Percentiles rank a stretch among this genome's conserved stretches.
Evolutionary conservation across 148 eudicot genomes (phyloP).

Genomic region (Camellia granthamiana): DNA sequence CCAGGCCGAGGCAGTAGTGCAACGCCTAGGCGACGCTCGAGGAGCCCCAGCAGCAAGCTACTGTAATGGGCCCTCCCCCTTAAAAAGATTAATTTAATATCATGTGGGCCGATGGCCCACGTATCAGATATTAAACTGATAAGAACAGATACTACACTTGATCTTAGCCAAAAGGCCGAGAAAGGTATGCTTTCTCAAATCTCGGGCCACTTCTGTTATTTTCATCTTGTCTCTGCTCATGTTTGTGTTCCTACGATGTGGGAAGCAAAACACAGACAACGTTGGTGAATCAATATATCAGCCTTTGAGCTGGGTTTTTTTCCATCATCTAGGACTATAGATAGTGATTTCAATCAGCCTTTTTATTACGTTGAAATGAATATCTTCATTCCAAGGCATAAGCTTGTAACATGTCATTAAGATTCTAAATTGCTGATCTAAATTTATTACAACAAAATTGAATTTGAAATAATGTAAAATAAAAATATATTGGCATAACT

Average conservation of each 20-base stretch:
- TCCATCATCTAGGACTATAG: too few relatives aligned
- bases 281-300: too few relatives aligned
- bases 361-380: too few relatives aligned
- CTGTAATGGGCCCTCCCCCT: not conserved
- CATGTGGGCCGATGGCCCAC: slow-evolving; percentile 33
- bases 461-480: too few relatives aligned
- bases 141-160: slow-evolving; percentile 63
- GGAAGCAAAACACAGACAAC: not conserved
- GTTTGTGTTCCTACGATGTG: not conserved
- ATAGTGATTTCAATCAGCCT: too few relatives aligned
- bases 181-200: slow-evolving; percentile 28
- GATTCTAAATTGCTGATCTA: too few relatives aligned
- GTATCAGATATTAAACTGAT: slow-evolving; percentile 62
- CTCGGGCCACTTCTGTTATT: not conserved
- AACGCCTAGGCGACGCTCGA: not conserved
- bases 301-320: too few relatives aligned
- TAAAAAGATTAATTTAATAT: slow-evolving; percentile 27
- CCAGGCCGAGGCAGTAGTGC: slow-evolving; percentile 2
- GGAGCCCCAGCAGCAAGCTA: slow-evolving; percentile 2
- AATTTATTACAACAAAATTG: too few relatives aligned
- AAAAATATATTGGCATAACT: too few relatives aligned
- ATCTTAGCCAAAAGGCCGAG: slow-evolving; percentile 70
- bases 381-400: too few relatives aligned
- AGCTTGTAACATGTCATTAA: too few relatives aligned
- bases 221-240: not conserved